phyloP scores from a whole-genome alignment of 2,329 filamentous ascomycete genomes.

The Dothidotthia symphoricarpi region DNA sequence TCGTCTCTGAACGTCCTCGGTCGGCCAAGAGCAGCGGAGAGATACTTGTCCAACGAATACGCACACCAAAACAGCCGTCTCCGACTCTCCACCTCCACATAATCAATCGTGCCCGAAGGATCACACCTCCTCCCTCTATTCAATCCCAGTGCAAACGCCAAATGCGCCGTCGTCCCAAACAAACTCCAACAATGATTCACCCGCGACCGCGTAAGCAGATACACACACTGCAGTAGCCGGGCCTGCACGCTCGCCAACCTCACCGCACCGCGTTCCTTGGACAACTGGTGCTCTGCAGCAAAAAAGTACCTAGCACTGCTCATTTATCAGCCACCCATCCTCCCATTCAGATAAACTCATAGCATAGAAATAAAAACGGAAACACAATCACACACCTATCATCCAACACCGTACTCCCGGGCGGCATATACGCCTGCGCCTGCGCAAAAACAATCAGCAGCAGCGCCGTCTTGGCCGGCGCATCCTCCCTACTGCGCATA shows the following conservation, averaged over 20 bases:
- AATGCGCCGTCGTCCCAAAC: constrained; percentile 58
- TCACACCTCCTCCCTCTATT: constrained; percentile 41
- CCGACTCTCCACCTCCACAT: constrained; percentile 53
- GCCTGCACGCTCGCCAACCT: constrained; percentile 59
- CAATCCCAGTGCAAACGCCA: constrained; percentile 51
- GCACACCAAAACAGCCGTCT: constrained; percentile 63
- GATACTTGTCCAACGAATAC: constrained; percentile 62
- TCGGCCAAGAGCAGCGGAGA: constrained; percentile 62
- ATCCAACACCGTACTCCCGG: constrained; percentile 23
- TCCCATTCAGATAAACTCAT: background rate
- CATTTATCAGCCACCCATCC: background rate
- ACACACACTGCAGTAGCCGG: constrained; percentile 58
- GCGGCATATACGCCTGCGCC: constrained; percentile 46
- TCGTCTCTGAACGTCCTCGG: constrained; percentile 62
- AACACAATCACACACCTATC: constrained; percentile 20
- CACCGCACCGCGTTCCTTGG: constrained; percentile 54
- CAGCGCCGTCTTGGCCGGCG: constrained; percentile 47
- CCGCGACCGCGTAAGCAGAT: constrained; percentile 58
- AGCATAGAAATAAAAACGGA: too few relatives aligned
- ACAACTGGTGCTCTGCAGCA: constrained; percentile 45
- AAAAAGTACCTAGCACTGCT: constrained; percentile 46
- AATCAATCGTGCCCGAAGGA: constrained; percentile 40
- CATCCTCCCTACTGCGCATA: constrained; percentile 43
- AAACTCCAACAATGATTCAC: constrained; percentile 62
- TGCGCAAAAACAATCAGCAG: constrained; percentile 57